phyloP scores from a whole-genome alignment of 371 early-diverging fungal species.

The Lichtheimia ornata region DNA sequence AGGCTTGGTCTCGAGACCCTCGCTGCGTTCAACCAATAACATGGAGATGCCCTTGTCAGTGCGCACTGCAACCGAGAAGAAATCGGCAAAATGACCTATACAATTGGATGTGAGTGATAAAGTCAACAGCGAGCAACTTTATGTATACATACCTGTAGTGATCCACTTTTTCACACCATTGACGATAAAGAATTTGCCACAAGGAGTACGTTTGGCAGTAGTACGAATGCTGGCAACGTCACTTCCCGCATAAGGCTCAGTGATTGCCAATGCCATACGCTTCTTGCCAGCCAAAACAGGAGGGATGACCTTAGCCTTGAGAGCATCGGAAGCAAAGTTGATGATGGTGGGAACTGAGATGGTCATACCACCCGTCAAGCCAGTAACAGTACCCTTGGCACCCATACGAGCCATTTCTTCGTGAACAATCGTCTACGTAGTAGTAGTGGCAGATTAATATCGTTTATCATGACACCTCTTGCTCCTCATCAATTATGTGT shows the following conservation, averaged over 20 bases:
- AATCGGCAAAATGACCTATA: conserved; percentile 44
- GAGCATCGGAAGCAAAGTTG: conserved; percentile 42
- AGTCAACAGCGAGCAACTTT: no score
- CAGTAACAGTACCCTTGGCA: conserved; percentile 48
- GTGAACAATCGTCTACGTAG: conserved; percentile 5
- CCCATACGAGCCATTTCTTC: conserved; percentile 53
- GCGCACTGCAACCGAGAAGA: conserved; percentile 64
- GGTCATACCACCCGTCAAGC: conserved; percentile 47
- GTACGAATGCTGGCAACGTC: conserved; percentile 80
- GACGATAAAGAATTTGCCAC: conserved; percentile 69
- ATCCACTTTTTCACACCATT: conserved; percentile 85
- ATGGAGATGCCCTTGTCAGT: conserved; percentile 70
- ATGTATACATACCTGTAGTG: conserved; percentile 61
- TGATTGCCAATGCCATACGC: conserved; percentile 72
- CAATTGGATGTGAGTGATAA: not conserved
- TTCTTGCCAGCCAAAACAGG: conserved; percentile 72
- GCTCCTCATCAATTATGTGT: no score
- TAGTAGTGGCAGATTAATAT: not conserved
- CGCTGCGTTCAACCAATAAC: conserved; percentile 59
- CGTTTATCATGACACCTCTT: no score
- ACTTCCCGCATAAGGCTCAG: conserved; percentile 72
- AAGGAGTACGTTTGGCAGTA: conserved; percentile 67
- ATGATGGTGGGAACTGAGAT: conserved; percentile 65
- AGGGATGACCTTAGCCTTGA: conserved; percentile 60
- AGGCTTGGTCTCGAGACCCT: conserved; percentile 58